Base-by-base conservation (phyloP, 148 eudicot species). In the Rhododendron ovatum region DNA sequence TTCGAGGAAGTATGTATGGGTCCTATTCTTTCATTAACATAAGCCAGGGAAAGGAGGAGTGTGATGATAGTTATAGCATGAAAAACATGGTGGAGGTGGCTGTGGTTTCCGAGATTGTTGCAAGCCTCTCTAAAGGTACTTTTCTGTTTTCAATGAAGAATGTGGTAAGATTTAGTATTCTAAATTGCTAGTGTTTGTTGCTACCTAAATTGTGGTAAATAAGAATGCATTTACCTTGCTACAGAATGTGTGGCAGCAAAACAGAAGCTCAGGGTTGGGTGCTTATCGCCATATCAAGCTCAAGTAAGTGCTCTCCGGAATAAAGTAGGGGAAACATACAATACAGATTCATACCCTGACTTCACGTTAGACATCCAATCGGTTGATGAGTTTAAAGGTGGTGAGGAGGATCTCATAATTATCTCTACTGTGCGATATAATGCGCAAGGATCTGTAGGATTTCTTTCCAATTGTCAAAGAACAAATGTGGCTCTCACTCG, bases 371-470 rank as follows among this genome's bases (percentile, higher is more conserved):
- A 22, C 12, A 11, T 61, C 18, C 67, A 1, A 22, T 61, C 11
- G 0, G 26, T 61, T 61, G 67, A 61, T 61, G 11, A 0, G 1
- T 61, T 61, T 61, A 2, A 24, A 61, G 43, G 43, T 41, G 43
- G 43, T 41, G 43, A 41, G 7, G 43, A 41, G 43, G 43, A 41
- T 41, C 43, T 94, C 15, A 91, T 95, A 5, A 92, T 94, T 30
- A 91, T 95, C 59, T 94, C 98, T 7, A 93, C 93, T 0, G 98
- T 94, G 18, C 86, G 96, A 61, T 86, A 91, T 84, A 95, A 94
- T 65, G 77, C 81, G 61, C 83, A 48, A 15, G 96, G 98, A 74
- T 82, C 89, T 2, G 86, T 95, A 53, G 96, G 98, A 5, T 95
- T 95, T 81, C 94, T 94, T 17, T 90, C 92, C 14, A 92, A 94